Base-by-base conservation (phyloP, 2,329 filamentous ascomycete genomes). In the Lasiodiplodia hormozganensis region DNA sequence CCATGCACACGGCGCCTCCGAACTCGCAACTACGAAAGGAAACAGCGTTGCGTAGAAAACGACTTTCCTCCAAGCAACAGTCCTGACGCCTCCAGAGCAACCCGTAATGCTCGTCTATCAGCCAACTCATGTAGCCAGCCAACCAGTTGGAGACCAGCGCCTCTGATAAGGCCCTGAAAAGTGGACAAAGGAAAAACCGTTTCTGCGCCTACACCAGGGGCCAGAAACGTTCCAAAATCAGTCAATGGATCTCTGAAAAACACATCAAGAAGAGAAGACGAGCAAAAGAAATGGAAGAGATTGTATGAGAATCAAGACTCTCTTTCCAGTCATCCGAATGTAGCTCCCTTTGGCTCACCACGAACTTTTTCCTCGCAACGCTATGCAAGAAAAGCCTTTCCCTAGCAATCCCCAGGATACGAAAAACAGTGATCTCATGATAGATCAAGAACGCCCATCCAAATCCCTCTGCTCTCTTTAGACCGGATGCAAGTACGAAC, bases 371-470 rank as follows among this genome's bases (percentile, higher is more conserved):
- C 47, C 47, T n/a, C 43, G 60, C 60, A 64, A 49, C 47, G 60
- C 60, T 64, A 64, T 64, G 60, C 60, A 64, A 64, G 31, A 64
- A 64, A 52, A 34, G 18, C n/a, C 28, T 21, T 31, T n/a, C 21
- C 11, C 10, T 43, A 21, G 31, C 21, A 14, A 51, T 25, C 12
- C 8, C 34, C 40, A 12, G 14, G 8, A 34, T 7, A 34, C 16
- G 10, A 38, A 23, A n/a, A 25, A n/a, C 47, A 23, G 21, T 36
- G 43, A 38, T 38, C 12, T n/a, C 34, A 8, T 25, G n/a, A 12
- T n/a, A n/a, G n/a, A 31, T 23, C 18, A 64, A 62, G 31, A 64
- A 64, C 60, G 60, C 60, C 60, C 60, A 36, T n/a, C 60, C 47
- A 52, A 38, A 38, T 64, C 60, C 51, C 47, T 52, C 34, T 52